These are phyloP conservation scores for Sergeia podlipaevii DNA, from an alignment of 208 protist species.

Conservation along the genomic window DNA sequence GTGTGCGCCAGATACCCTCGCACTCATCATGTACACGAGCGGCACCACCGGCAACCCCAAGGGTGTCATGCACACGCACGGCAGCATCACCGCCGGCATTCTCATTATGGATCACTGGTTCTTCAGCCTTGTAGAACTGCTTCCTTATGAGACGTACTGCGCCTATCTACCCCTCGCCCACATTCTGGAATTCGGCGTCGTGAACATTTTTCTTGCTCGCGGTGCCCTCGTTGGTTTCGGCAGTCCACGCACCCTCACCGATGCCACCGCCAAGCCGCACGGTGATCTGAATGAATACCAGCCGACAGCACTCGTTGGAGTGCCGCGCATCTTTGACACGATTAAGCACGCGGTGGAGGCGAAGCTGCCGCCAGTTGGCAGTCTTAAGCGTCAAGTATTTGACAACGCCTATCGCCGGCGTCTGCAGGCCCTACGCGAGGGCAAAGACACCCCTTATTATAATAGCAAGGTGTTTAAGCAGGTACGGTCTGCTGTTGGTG, in stretches of 20 bases:
- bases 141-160: conserved; percentile 37
- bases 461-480: conserved; percentile 50
- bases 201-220: conserved; percentile 34
- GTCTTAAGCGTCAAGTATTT: conserved; percentile 39
- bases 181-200: conserved; percentile 63
- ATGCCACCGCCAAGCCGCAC: conserved; percentile 35
- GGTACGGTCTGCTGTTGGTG: conserved; percentile 33
- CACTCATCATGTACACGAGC: conserved; percentile 68
- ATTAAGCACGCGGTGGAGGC: conserved; percentile 58
- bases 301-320: conserved; percentile 43
- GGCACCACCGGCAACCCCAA: conserved; percentile 71
- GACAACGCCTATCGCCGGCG: conserved; percentile 30
- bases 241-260: conserved; percentile 41
- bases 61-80: conserved; percentile 55
- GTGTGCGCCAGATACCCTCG: conserved; percentile 16
- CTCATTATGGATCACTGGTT: conserved; percentile 7
- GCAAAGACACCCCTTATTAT: conserved; percentile 49
- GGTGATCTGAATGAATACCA: conserved; percentile 52
- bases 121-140: conserved; percentile 1
- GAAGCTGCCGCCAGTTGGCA: conserved; percentile 24
- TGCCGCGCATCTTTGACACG: conserved; percentile 65
- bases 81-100: conserved; percentile 22
- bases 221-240: conserved; percentile 45
- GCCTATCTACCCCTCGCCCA: conserved; percentile 78
- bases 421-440: conserved; percentile 27